Conservation (phyloP, 441 rosid species). For the Brassica balearica region DNA sequence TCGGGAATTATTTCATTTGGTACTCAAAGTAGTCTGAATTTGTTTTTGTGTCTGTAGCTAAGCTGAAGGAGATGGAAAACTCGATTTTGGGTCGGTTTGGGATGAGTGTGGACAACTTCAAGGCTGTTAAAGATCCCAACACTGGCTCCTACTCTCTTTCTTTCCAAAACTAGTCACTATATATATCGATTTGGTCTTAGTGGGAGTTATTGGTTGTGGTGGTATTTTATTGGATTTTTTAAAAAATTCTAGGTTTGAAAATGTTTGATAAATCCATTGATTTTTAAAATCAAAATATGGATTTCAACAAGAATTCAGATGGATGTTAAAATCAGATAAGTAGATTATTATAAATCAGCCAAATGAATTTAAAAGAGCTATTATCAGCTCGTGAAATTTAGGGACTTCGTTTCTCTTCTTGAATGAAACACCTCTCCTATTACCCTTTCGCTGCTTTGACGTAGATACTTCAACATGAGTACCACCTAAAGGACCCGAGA, state of each 20-base stretch:
- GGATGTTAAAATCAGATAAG: neutral
- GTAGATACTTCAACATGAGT: slow-evolving; percentile 48
- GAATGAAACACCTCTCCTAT: slow-evolving; percentile 20
- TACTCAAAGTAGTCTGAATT: neutral
- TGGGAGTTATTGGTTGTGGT: neutral
- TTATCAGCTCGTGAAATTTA: slow-evolving; percentile 17
- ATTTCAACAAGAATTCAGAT: neutral
- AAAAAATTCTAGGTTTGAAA: neutral
- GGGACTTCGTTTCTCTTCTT: slow-evolving; percentile 81
- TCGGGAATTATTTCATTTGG: neutral
- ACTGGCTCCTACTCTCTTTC: slow-evolving; percentile 90
- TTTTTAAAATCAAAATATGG: neutral
- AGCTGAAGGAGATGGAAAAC: slow-evolving; percentile 94
- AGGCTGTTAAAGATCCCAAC: slow-evolving; percentile 95
- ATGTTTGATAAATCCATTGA: neutral
- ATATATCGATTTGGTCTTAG: neutral
- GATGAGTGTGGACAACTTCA: slow-evolving; percentile 92
- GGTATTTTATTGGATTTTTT: neutral
- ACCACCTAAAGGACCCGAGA: slow-evolving; percentile 65
- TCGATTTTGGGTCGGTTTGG: slow-evolving; percentile 87
- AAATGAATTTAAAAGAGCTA: too few relatives aligned
- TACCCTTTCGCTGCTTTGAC: slow-evolving; percentile 54
- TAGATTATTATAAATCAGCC: neutral
- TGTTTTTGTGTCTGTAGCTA: slow-evolving; percentile 53
- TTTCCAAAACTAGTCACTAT: slow-evolving; percentile 53